These are phyloP conservation scores for Isabelozyma rhagii DNA, from an alignment of 805 yeast species.

Conservation along the genomic window DNA sequence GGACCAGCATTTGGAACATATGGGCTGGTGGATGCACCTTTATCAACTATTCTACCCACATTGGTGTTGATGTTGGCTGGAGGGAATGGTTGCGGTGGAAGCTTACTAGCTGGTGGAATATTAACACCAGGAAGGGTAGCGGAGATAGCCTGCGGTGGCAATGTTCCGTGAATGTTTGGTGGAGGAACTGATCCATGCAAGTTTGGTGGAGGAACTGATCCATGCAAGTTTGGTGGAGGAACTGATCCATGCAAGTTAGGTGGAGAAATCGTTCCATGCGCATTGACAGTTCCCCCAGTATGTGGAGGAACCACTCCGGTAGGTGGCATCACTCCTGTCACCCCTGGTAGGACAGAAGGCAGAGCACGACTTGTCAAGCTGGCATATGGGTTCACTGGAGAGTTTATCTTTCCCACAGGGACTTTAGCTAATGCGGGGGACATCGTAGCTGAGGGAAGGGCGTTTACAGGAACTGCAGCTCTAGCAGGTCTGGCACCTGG, in stretches of 20 bases:
- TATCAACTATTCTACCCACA: conserved; percentile 15
- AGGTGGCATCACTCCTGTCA: neutral
- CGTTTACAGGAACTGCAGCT: conserved; percentile 24
- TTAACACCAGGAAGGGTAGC: neutral
- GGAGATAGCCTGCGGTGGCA: conserved; percentile 6
- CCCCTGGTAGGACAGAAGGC: conserved; percentile 1
- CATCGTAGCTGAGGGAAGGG: conserved; percentile 5
- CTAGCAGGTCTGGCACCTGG: conserved; percentile 23
- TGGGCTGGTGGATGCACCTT: conserved; percentile 29
- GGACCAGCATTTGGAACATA: conserved; percentile 45
- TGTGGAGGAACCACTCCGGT: conserved; percentile 1
- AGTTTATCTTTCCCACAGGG: conserved; percentile 19
- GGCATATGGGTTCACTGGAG: conserved; percentile 30
- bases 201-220: neutral
- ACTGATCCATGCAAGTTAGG: neutral
- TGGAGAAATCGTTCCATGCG: neutral
- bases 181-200: neutral
- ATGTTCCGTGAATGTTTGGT: conserved; percentile 1
- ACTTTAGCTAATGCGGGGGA: conserved; percentile 5
- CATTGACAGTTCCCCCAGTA: too few relatives aligned
- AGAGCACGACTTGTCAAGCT: conserved; percentile 8
- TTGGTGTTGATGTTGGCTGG: conserved; percentile 19
- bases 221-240: neutral
- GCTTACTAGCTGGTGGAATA: neutral
- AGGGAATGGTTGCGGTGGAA: conserved; percentile 6